Evolutionary conservation across 176 grass and related monocot genomes (phyloP).

Genomic region (Bromus sterilis): DNA sequence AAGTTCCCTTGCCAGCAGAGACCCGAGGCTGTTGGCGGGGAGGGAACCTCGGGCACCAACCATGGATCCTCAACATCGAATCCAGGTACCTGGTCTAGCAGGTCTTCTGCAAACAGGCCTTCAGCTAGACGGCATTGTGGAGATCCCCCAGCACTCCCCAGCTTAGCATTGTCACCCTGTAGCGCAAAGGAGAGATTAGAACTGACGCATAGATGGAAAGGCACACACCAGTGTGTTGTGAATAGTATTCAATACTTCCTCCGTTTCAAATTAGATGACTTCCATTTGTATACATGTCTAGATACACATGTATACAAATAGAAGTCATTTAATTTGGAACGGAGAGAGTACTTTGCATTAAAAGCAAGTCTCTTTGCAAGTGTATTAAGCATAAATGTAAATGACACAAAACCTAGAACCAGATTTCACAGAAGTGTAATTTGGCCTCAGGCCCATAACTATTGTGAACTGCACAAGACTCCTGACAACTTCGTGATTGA

Average conservation of each 20-base stretch:
- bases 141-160: constrained; percentile 49
- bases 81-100: constrained; percentile 22
- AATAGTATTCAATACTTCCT: background rate
- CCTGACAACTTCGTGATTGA: background rate
- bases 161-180: constrained; percentile 42
- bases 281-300: too few relatives aligned
- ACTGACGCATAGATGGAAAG: background rate
- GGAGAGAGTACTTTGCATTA: background rate
- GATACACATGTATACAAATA: too few relatives aligned
- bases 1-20: constrained; percentile 58
- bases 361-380: background rate
- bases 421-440: background rate
- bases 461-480: background rate
- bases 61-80: constrained; percentile 33
- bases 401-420: background rate
- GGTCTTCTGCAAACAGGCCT: constrained; percentile 25
- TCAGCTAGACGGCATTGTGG: constrained; percentile 40
- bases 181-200: background rate
- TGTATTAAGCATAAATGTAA: background rate
- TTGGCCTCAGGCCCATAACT: background rate
- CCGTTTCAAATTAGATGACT: too few relatives aligned
- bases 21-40: constrained; percentile 62
- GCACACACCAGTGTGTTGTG: too few relatives aligned
- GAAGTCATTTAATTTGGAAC: too few relatives aligned
- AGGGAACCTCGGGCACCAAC: constrained; percentile 53